These are phyloP conservation scores for Acrodontium crateriforme DNA, from an alignment of 2,329 filamentous ascomycete species.

Conservation along the genomic window DNA sequence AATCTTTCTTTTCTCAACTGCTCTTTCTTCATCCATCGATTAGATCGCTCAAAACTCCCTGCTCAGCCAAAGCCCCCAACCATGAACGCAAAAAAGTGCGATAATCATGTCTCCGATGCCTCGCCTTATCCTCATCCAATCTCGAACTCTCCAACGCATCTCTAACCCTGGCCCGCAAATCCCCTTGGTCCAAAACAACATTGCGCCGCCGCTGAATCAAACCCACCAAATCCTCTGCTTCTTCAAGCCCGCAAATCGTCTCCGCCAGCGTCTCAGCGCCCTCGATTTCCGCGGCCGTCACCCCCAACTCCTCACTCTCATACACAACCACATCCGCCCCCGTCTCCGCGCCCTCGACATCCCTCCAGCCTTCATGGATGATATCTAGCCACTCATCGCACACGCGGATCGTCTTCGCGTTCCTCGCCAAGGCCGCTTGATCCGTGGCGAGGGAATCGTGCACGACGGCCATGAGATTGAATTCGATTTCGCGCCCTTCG, in stretches of 20 bases:
- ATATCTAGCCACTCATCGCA: constrained; percentile 28
- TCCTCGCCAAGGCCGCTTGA: constrained; percentile 27
- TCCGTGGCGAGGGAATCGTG: constrained; percentile 46
- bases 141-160: constrained; percentile 34
- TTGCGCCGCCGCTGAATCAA: constrained; percentile 26
- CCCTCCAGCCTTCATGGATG: constrained; percentile 30
- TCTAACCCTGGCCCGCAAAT: constrained; percentile 33
- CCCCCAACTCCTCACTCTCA: constrained; percentile 9
- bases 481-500: constrained; percentile 53
- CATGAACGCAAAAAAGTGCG: constrained; percentile 47
- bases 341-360: constrained; percentile 18
- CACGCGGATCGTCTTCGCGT: constrained; percentile 30
- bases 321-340: constrained; percentile 10
- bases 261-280: constrained; percentile 15
- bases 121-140: constrained; percentile 40
- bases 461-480: constrained; percentile 63
- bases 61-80: constrained; percentile 54
- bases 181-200: constrained; percentile 29
- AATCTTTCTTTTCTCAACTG: too few species aligned
- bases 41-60: constrained; percentile 40
- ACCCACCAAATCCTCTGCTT: constrained; percentile 9
- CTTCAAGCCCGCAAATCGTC: constrained; percentile 16
- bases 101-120: constrained; percentile 51
- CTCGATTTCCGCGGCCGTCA: constrained; percentile 22
- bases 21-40: constrained; percentile 9